These are phyloP conservation scores for Alternaria consortialis DNA, from an alignment of 2,329 filamentous ascomycete species.

Conservation along the genomic window DNA sequence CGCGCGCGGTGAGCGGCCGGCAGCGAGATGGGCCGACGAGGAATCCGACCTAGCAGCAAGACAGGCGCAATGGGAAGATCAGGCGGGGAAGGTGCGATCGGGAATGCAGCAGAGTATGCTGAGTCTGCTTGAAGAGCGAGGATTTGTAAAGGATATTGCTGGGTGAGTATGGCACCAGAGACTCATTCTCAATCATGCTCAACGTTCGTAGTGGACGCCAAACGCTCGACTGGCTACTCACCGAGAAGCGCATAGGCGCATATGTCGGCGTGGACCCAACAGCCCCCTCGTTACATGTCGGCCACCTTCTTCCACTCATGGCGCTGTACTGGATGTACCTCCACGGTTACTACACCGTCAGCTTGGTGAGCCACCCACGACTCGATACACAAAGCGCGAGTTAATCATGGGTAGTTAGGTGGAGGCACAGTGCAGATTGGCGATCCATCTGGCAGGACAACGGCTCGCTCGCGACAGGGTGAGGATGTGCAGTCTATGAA, in stretches of 20 bases:
- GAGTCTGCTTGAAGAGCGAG: conserved; percentile 74
- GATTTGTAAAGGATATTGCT: conserved; percentile 76
- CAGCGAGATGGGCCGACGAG: conserved; percentile 33
- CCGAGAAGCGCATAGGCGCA: conserved; percentile 71
- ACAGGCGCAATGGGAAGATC: conserved; percentile 38
- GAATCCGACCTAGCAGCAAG: conserved; percentile 24
- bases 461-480: conserved; percentile 65
- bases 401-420: conserved; percentile 62
- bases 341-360: conserved; percentile 73
- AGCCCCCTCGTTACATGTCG: conserved; percentile 79
- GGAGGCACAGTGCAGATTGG: conserved; percentile 81
- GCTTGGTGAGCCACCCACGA: conserved; percentile 58
- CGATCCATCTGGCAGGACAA: conserved; percentile 76
- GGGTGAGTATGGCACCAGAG: conserved; percentile 63
- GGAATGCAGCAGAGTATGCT: conserved; percentile 59
- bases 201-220: conserved; percentile 53
- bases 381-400: conserved; percentile 10
- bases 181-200: conserved; percentile 12
- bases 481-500: conserved; percentile 68
- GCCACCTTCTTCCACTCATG: conserved; percentile 84
- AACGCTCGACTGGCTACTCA: conserved; percentile 70
- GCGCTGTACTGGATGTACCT: conserved; percentile 85
- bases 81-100: conserved; percentile 38
- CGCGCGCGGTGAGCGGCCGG: conserved; percentile 26
- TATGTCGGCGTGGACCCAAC: conserved; percentile 88